A percentile compares a stretch with the other conserved stretches of the same genome.
Evolutionary conservation across 306 rosid genomes (phyloP).

Genomic region (Ormosia semicastrata): DNA sequence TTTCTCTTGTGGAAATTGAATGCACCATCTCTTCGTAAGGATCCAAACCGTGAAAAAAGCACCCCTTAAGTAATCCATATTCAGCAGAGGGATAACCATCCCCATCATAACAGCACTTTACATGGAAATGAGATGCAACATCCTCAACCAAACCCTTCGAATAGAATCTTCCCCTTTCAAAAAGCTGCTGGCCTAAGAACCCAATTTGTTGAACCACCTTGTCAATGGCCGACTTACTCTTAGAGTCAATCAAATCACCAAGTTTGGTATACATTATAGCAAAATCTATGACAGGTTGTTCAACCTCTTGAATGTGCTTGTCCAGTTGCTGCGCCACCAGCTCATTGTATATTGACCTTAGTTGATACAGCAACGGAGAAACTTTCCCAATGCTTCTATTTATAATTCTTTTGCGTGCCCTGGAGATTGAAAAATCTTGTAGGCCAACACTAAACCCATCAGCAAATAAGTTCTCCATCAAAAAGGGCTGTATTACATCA

Average conservation of each 20-base stretch:
- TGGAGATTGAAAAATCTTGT: slow-evolving; percentile 69
- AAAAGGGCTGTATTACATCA: slow-evolving; percentile 69
- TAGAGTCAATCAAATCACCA: slow-evolving; percentile 72
- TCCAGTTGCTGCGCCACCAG: slow-evolving; percentile 73
- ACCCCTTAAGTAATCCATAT: slow-evolving; percentile 71
- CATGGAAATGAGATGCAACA: slow-evolving; percentile 53
- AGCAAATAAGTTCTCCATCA: slow-evolving; percentile 81
- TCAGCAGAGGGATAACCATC: slow-evolving; percentile 79
- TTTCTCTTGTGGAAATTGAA: slow-evolving; percentile 84
- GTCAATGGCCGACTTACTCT: slow-evolving; percentile 74
- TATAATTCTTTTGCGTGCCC: slow-evolving; percentile 36
- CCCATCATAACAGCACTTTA: slow-evolving; percentile 52
- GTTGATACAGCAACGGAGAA: slow-evolving; percentile 59
- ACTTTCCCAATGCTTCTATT: slow-evolving; percentile 46
- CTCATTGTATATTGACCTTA: slow-evolving; percentile 70
- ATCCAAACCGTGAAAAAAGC: slow-evolving; percentile 84
- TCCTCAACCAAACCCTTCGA: slow-evolving; percentile 83
- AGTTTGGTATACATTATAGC: slow-evolving; percentile 60
- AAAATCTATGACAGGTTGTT: slow-evolving; percentile 52
- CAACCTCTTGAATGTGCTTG: slow-evolving; percentile 51
- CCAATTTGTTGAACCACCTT: slow-evolving; percentile 89
- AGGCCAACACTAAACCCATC: slow-evolving; percentile 88
- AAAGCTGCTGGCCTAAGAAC: slow-evolving; percentile 80
- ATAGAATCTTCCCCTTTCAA: slow-evolving; percentile 76
- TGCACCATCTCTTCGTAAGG: slow-evolving; percentile 90